Base-by-base conservation (phyloP, 2,329 filamentous ascomycete genomes). In the Blastomyces gilchristii region DNA sequence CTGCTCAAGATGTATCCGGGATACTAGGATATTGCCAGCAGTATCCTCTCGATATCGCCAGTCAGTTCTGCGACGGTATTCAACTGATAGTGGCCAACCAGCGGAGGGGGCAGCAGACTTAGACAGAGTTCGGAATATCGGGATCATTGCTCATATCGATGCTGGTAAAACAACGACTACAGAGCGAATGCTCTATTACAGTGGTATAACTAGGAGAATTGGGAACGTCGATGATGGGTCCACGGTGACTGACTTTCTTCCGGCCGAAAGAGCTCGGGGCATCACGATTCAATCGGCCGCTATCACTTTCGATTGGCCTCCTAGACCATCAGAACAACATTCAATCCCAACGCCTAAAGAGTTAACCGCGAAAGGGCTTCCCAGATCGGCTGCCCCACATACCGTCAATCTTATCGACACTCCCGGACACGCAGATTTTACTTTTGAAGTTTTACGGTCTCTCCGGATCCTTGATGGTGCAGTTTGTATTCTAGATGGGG, bases 211-310 rank as follows among this genome's bases (percentile, higher is more conserved):
- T 11, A 83, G 90, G 67, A 83, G 92, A 74, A 86, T 97, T 71
- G 94, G 94, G 78, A 92, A 97, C 75, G 94, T 99, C 67, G 93
- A 97, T 70, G 89, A 96, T 75, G 94, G 94, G 47, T 96, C 95
- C 67, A 97, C 94, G 3, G 91, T 97, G 8, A 99, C 94, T 2
- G 94, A 99, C 76, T 99, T 97, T 69, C 83, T 99, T 7, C 93
- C 94, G 7, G 87, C 96, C 67, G 94, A 99, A 75, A 84, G 93
- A 71, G 87, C 91, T 68, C 83, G 94, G 68, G 94, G 94, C 39
- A 97, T 99, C 72, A 99, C 94, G 3, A 97, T 99, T 65, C 94
- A 97, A 73, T 97, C 93, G 2, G 94, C 94, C 12, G 93, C 94
- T 57, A 95, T 97, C 68, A 96, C 91, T 1, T 96, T 97, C 74